phyloP scores from a whole-genome alignment of 2,329 filamentous ascomycete genomes.

The Pezicula neosporulosa region DNA sequence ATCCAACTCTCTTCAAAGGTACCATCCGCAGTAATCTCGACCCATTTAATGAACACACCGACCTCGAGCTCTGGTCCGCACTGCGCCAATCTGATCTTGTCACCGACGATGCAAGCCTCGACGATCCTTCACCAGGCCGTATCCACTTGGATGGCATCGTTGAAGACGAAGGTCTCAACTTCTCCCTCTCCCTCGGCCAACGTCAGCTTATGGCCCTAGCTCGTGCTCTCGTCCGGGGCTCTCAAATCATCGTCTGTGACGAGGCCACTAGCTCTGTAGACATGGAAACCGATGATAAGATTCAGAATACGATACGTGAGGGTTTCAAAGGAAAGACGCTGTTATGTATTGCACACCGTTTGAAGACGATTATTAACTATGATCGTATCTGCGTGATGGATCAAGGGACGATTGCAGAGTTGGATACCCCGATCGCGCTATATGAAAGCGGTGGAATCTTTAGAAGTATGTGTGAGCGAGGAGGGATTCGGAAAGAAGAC shows the following conservation, averaged over 20 bases:
- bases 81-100: conserved; percentile 75
- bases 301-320: conserved; percentile 81
- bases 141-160: conserved; percentile 82
- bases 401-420: conserved; percentile 78
- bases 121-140: conserved; percentile 42
- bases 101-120: conserved; percentile 36
- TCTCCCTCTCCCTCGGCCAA: conserved; percentile 90
- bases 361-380: conserved; percentile 90
- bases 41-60: conserved; percentile 74
- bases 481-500: conserved; percentile 39
- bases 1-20: conserved; percentile 78
- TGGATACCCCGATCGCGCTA: conserved; percentile 71
- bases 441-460: conserved; percentile 79
- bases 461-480: conserved; percentile 62
- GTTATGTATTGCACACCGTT: conserved; percentile 86
- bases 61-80: conserved; percentile 74
- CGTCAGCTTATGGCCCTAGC: conserved; percentile 94
- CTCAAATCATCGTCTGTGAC: conserved; percentile 93
- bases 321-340: conserved; percentile 86
- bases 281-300: conserved; percentile 95
- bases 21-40: conserved; percentile 79
- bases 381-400: conserved; percentile 98
- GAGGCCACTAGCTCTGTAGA: conserved; percentile 92
- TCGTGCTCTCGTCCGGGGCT: conserved; percentile 80
- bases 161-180: conserved; percentile 94